Evolutionary conservation across 2,329 filamentous ascomycete genomes (phyloP), one percentile per base, ranked within the genome.

Genomic region (Neonectria magnoliae): DNA sequence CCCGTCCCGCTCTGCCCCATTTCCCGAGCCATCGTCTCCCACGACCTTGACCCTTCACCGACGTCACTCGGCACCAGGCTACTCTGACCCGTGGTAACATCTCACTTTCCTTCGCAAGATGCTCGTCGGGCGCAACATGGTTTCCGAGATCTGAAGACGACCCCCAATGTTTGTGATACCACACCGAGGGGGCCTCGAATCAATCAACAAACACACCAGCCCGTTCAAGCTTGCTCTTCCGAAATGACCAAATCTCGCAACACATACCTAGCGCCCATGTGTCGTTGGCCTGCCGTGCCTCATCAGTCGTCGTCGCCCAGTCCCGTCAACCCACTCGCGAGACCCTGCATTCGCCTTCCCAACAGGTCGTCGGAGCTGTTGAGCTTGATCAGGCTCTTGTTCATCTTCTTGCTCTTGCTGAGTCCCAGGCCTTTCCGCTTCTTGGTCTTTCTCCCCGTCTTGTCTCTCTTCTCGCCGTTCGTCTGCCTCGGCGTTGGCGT

Each of bases 291-390:
- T 18, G 48, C 41, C 52, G 36, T 8, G 13, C 51, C 38, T 48
- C 51, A 45, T 68, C 68, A 79, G 38, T 81, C 78, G 18, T 84
- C 83, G 60, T 83, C 81, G 2, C 79, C 79, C 58, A 81, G 66
- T 13, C 86, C 84, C 25, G 85, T 86, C 73, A 89, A 72, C 0
- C 85, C 82, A 7, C 83, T 84, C 3, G 85, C 83, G 20, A 89
- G 78, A 1, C 87, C 87, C 62, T 88, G 82, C 87, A 89, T 89
- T 52, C 87, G 81, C 67, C 87, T 78, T 0, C 84, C 82, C 11
- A 89, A 79, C 69, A 89, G 70, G 70, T 89, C 87, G 62, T 88
- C 87, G 42, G 85, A 84, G 75, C 87, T 88, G 64, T 83, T 83
- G 53, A 89, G 79, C 77, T 84, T 86, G 14, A 86, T 78, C 31